Percentiles rank a stretch among this genome's conserved stretches.
These are phyloP conservation scores for Talaromyces amestolkiae DNA, from an alignment of 2,329 filamentous ascomycete genomes.

Conservation along the genomic window DNA sequence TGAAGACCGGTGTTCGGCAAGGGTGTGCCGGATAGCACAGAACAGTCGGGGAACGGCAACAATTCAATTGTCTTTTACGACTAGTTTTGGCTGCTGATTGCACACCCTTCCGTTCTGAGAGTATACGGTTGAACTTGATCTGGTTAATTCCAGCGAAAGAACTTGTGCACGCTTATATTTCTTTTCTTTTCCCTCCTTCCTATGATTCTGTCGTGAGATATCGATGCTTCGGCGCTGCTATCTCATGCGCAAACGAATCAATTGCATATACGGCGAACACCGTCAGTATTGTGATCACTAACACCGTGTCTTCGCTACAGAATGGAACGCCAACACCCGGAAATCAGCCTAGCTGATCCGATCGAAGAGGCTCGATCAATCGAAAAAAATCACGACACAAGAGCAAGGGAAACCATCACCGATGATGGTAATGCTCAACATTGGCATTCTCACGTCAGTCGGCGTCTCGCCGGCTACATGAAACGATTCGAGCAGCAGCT, in stretches of 20 bases:
- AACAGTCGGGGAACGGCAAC: neutral
- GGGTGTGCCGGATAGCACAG: conserved; percentile 8
- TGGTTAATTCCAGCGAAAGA: conserved; percentile 48
- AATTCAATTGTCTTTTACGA: neutral
- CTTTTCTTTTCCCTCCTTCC: conserved; percentile 11
- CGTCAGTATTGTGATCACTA: neutral
- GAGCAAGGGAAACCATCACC: neutral
- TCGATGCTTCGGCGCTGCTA: neutral
- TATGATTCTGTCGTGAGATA: neutral
- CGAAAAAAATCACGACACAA: conserved; percentile 23
- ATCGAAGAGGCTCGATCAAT: conserved; percentile 26
- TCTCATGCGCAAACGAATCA: neutral
- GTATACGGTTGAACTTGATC: conserved; percentile 47
- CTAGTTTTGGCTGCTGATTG: neutral
- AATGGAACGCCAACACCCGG: conserved; percentile 33
- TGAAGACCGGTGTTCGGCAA: conserved; percentile 43
- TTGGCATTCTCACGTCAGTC: conserved; percentile 22
- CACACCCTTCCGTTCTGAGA: conserved; percentile 38
- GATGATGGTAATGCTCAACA: conserved; percentile 13
- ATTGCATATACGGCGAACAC: neutral
- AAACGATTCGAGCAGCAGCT: conserved; percentile 41
- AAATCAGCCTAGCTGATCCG: conserved; percentile 29
- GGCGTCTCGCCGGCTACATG: conserved; percentile 31
- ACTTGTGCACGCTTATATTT: conserved; percentile 39
- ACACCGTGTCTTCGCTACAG: conserved; percentile 21